phyloP scores from a whole-genome alignment of 179 eudicot genomes.

The Corrigiola litoralis region DNA sequence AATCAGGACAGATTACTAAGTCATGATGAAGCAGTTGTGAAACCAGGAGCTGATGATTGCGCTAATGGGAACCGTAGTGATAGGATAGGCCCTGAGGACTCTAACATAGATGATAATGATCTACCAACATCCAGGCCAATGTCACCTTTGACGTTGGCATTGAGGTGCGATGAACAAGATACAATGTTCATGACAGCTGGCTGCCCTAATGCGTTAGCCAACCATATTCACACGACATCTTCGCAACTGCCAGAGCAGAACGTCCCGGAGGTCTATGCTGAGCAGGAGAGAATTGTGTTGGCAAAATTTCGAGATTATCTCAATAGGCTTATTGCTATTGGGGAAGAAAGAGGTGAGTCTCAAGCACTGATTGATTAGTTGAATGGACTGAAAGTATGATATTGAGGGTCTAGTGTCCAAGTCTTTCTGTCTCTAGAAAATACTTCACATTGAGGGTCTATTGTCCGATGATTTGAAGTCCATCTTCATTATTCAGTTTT shows the following conservation, averaged over 20 bases:
- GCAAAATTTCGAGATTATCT: slow-evolving; percentile 89
- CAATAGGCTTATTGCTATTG: slow-evolving; percentile 67
- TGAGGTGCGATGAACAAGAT: slow-evolving; percentile 94
- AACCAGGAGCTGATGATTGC: slow-evolving; percentile 28
- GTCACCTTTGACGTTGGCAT: slow-evolving; percentile 91
- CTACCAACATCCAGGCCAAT: slow-evolving; percentile 62
- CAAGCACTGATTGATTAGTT: background rate
- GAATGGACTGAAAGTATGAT: too few relatives aligned
- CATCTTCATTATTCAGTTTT: background rate
- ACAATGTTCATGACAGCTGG: slow-evolving; percentile 53
- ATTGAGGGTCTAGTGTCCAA: too few relatives aligned
- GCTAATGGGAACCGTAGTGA: slow-evolving; percentile 42
- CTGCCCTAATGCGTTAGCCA: slow-evolving; percentile 42
- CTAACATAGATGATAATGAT: slow-evolving; percentile 51
- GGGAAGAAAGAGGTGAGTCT: slow-evolving; percentile 72
- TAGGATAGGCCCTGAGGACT: slow-evolving; percentile 40
- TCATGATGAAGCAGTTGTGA: slow-evolving; percentile 34
- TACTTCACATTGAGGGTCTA: background rate
- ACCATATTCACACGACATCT: slow-evolving; percentile 30
- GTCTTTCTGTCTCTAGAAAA: background rate
- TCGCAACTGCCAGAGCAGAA: slow-evolving; percentile 45
- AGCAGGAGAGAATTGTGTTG: slow-evolving; percentile 80
- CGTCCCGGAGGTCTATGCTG: slow-evolving; percentile 56
- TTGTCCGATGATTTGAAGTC: background rate
- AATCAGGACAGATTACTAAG: slow-evolving; percentile 34